Evolutionary conservation across 768 basidiomycete species (phyloP).

Genomic region (Fomitopsis serialis): DNA sequence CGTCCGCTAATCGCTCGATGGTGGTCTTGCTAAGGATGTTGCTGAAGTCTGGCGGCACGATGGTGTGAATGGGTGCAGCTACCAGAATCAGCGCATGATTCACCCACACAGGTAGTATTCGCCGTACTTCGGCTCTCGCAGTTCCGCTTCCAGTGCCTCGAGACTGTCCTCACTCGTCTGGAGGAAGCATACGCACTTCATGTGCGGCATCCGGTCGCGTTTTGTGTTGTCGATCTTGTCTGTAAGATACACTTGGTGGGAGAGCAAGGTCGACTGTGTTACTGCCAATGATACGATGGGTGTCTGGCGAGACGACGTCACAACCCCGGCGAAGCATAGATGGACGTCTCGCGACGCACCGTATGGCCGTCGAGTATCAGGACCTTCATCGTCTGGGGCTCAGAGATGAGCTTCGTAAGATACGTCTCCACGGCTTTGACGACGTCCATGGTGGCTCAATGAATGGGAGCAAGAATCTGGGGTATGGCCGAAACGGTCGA

Average conservation of each 20-base stretch:
- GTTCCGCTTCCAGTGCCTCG: conserved; percentile 75
- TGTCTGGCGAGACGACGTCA: not conserved
- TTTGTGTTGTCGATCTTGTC: conserved; percentile 95
- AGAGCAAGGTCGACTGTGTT: conserved; percentile 88
- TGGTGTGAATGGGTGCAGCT: not conserved
- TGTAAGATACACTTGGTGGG: conserved; percentile 96
- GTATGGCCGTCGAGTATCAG: conserved; percentile 92
- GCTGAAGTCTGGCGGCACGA: conserved; percentile 72
- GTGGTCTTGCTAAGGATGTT: conserved; percentile 84
- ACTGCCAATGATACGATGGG: conserved; percentile 93
- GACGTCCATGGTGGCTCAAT: conserved; percentile 67
- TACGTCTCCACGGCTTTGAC: conserved; percentile 94
- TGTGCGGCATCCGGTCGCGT: conserved; percentile 89
- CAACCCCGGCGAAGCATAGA: not conserved
- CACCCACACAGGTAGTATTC: conserved; percentile 98
- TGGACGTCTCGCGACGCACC: conserved; percentile 41
- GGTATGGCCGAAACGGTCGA: too few relatives aligned
- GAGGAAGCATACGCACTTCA: conserved; percentile 96
- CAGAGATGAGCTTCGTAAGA: conserved; percentile 81
- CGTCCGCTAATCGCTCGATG: conserved; percentile 90
- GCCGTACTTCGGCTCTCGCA: conserved; percentile 89
- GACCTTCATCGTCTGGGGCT: conserved; percentile 90
- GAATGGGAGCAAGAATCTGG: not conserved
- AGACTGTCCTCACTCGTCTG: conserved; percentile 80
- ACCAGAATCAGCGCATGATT: conserved; percentile 3